Percentiles rank a stretch among this genome's conserved stretches.
Evolutionary conservation across 1,284 basidiomycete species (phyloP).

Genomic region (Paramarasmius palmivorus): DNA sequence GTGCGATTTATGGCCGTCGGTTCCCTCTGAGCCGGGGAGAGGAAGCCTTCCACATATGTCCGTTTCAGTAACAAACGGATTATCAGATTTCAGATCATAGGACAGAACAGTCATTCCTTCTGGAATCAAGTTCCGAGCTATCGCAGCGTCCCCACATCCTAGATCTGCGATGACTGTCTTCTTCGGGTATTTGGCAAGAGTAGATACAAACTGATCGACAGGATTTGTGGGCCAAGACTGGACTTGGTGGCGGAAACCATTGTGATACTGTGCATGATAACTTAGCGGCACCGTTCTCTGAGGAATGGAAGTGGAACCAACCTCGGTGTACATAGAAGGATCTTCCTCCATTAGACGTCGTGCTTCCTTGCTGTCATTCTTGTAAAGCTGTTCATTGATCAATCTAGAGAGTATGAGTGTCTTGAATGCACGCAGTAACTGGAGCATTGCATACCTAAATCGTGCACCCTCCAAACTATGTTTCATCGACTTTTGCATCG

Average conservation of each 20-base stretch:
- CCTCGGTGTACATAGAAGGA: constrained; percentile 75
- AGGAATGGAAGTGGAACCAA: constrained; percentile 29
- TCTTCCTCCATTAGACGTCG: constrained; percentile 81
- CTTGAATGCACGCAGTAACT: constrained; percentile 6
- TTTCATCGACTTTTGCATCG: constrained; percentile 76
- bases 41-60: constrained; percentile 78
- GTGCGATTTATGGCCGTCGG: constrained; percentile 36
- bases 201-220: constrained; percentile 72
- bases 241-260: constrained; percentile 87
- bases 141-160: constrained; percentile 92
- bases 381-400: constrained; percentile 89
- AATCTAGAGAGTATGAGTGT: constrained; percentile 44
- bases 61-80: constrained; percentile 72
- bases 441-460: constrained; percentile 61
- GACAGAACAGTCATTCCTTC: constrained; percentile 74
- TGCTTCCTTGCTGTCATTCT: constrained; percentile 74
- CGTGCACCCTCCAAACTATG: constrained; percentile 80
- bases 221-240: constrained; percentile 91
- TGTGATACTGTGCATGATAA: constrained; percentile 73
- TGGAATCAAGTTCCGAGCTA: constrained; percentile 75
- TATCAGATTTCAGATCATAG: constrained; percentile 81
- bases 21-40: constrained; percentile 77
- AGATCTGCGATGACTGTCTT: constrained; percentile 87
- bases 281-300: not conserved
- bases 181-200: constrained; percentile 58